These are phyloP conservation scores for Rhytidhysteron rufulum DNA, from an alignment of 2,329 filamentous ascomycete genomes.

Conservation along the genomic window DNA sequence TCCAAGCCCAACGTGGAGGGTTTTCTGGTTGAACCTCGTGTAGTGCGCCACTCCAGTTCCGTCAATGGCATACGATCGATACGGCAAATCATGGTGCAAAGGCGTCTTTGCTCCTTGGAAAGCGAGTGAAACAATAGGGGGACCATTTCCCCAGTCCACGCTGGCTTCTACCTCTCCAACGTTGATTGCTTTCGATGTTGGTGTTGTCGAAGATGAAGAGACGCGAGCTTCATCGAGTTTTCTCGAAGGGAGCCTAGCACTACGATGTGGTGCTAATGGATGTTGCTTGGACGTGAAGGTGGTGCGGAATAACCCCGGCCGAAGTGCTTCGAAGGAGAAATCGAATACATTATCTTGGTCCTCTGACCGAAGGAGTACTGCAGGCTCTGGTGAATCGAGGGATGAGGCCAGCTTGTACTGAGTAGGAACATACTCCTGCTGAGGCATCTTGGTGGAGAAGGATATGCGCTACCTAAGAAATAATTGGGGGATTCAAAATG, in stretches of 20 bases:
- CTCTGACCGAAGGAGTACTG: constrained; percentile 42
- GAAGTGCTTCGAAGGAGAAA: constrained; percentile 62
- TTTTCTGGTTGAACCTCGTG: constrained; percentile 57
- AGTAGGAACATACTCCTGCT: constrained; percentile 44
- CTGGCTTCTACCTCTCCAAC: constrained; percentile 50
- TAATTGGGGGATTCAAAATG: too few species aligned
- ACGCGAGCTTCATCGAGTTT: constrained; percentile 31
- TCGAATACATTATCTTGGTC: constrained; percentile 43
- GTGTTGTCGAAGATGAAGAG: constrained; percentile 28
- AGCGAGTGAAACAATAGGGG: constrained; percentile 56
- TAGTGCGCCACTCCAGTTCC: constrained; percentile 62
- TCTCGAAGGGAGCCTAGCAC: constrained; percentile 45
- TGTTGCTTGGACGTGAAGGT: constrained; percentile 62
- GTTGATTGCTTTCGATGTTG: constrained; percentile 41
- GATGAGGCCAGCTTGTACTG: constrained; percentile 30
- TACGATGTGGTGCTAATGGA: constrained; percentile 63
- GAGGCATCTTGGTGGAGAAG: constrained; percentile 43
- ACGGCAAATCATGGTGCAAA: constrained; percentile 60
- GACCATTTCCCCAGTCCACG: constrained; percentile 57
- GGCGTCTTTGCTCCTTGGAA: constrained; percentile 49
- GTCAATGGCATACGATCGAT: constrained; percentile 64
- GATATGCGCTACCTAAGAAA: too few species aligned
- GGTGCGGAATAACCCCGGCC: constrained; percentile 63
- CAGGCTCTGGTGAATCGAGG: constrained; percentile 17
- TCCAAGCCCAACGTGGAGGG: constrained; percentile 66